A percentile compares a stretch with the other conserved stretches of the same genome.
Evolutionary conservation across 768 basidiomycete genomes (phyloP).

Genomic region (Leccinellum luteum): DNA sequence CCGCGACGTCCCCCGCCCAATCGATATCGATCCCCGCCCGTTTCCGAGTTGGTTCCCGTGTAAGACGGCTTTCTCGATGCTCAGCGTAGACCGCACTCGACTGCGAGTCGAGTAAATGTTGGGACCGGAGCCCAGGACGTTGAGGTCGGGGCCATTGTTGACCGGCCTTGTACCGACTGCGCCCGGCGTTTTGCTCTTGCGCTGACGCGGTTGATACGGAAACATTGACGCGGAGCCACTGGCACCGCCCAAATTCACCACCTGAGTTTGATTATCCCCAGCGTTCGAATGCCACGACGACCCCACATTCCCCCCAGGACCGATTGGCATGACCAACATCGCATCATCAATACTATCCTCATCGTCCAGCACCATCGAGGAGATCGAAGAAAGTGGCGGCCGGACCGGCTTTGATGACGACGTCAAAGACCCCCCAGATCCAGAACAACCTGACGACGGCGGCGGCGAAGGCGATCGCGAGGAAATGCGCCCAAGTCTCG

Average conservation of each 20-base stretch:
- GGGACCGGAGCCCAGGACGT: conserved; percentile 16
- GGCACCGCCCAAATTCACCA: conserved; percentile 25
- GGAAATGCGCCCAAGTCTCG: neutral
- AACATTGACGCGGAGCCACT: conserved; percentile 10
- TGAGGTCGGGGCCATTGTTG: conserved; percentile 28
- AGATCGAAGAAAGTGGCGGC: conserved; percentile 3
- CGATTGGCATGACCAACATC: conserved; percentile 72
- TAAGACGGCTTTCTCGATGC: conserved; percentile 48
- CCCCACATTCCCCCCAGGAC: conserved; percentile 33
- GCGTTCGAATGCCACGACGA: conserved; percentile 2
- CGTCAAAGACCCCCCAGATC: neutral
- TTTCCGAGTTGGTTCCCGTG: conserved; percentile 29
- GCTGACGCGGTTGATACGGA: conserved; percentile 42
- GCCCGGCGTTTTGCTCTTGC: conserved; percentile 26
- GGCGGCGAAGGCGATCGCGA: conserved; percentile 31
- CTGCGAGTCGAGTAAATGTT: conserved; percentile 35
- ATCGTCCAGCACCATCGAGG: conserved; percentile 43
- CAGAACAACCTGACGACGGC: conserved; percentile 21
- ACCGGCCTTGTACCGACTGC: conserved; percentile 33
- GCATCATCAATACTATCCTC: conserved; percentile 77
- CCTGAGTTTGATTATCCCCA: conserved; percentile 8
- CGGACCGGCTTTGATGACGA: conserved; percentile 23
- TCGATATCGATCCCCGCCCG: conserved; percentile 56
- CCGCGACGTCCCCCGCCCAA: conserved; percentile 58
- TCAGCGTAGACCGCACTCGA: conserved; percentile 57